These are phyloP conservation scores for Dothistroma septosporum DNA, from an alignment of 2,329 filamentous ascomycete genomes.

Conservation along the genomic window DNA sequence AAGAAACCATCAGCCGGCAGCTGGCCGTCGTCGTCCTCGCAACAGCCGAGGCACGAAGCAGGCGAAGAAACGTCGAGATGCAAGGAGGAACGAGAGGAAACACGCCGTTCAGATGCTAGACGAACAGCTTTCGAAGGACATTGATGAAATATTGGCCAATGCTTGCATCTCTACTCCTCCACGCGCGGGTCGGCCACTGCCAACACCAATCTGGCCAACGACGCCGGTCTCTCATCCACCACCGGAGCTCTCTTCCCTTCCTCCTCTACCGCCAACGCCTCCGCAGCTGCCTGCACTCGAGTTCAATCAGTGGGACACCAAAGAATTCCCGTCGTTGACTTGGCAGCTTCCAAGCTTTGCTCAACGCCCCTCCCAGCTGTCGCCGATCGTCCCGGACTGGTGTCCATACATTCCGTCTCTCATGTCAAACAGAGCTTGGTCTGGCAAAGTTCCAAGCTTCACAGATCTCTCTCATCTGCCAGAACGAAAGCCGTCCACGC, in stretches of 20 bases:
- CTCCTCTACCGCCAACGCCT: slow-evolving; percentile 15
- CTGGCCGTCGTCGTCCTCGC: slow-evolving; percentile 24
- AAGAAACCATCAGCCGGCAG: slow-evolving; percentile 12
- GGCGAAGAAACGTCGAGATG: slow-evolving; percentile 31
- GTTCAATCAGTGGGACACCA: slow-evolving; percentile 21
- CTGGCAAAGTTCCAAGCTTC: slow-evolving; percentile 25
- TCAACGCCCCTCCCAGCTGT: slow-evolving; percentile 8
- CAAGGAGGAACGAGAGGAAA: slow-evolving; percentile 27
- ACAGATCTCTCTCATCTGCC: slow-evolving; percentile 29
- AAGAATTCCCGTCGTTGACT: slow-evolving; percentile 19
- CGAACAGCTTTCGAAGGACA: slow-evolving; percentile 29
- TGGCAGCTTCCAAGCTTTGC: slow-evolving; percentile 9
- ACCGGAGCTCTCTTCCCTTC: neutral
- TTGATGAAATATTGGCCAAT: slow-evolving; percentile 26
- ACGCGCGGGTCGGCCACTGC: neutral
- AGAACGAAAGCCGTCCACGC: slow-evolving; percentile 14
- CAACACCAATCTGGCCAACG: slow-evolving; percentile 6
- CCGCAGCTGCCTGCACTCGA: slow-evolving; percentile 25
- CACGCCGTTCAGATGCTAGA: slow-evolving; percentile 29
- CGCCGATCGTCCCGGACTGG: slow-evolving; percentile 24
- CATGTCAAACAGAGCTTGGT: slow-evolving; percentile 21
- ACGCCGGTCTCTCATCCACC: slow-evolving; percentile 3
- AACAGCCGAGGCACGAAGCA: slow-evolving; percentile 30
- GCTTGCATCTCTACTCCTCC: slow-evolving; percentile 16
- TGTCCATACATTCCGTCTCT: slow-evolving; percentile 28